Percentiles rank a stretch among this genome's conserved stretches.
Conservation (phyloP, 768 basidiomycete species). For the Phaeotremella skinneri region DNA sequence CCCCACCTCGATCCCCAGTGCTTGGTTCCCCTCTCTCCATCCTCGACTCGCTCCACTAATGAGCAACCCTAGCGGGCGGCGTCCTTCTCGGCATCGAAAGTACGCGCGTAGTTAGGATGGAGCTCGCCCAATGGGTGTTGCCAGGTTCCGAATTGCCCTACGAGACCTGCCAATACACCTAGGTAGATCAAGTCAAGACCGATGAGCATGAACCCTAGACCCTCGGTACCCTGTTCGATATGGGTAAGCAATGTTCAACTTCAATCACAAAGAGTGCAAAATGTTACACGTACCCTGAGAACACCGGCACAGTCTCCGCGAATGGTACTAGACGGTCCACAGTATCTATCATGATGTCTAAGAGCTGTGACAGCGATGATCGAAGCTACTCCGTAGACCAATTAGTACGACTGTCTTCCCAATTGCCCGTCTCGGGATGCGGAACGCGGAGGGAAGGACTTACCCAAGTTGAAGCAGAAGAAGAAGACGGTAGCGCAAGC, state of each 20-base stretch:
- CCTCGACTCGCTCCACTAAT: no score
- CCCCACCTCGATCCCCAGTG: no score
- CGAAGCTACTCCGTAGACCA: constrained; percentile 4
- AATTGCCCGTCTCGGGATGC: background rate
- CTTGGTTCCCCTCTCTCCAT: no score
- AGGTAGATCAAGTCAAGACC: constrained; percentile 29
- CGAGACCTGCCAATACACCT: constrained; percentile 21
- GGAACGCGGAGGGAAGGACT: constrained; percentile 1
- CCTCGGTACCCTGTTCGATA: constrained; percentile 16
- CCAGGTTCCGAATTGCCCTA: constrained; percentile 17
- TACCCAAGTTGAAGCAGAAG: constrained; percentile 13
- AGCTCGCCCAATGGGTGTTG: background rate
- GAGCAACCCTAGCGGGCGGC: no score
- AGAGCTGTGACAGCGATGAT: constrained; percentile 18
- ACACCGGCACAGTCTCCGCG: constrained; percentile 25
- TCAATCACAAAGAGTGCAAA: background rate
- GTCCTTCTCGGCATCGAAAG: background rate
- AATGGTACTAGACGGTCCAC: constrained; percentile 13
- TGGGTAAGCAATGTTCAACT: constrained; percentile 10
- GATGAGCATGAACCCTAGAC: constrained; percentile 28
- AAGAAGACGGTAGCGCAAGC: constrained; percentile 12
- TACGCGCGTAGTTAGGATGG: background rate
- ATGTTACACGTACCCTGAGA: constrained; percentile 16
- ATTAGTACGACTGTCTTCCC: background rate
- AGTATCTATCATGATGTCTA: constrained; percentile 22